phyloP scores from a whole-genome alignment of 495 filamentous ascomycete species.

The Penicillium atrosanguineum region DNA sequence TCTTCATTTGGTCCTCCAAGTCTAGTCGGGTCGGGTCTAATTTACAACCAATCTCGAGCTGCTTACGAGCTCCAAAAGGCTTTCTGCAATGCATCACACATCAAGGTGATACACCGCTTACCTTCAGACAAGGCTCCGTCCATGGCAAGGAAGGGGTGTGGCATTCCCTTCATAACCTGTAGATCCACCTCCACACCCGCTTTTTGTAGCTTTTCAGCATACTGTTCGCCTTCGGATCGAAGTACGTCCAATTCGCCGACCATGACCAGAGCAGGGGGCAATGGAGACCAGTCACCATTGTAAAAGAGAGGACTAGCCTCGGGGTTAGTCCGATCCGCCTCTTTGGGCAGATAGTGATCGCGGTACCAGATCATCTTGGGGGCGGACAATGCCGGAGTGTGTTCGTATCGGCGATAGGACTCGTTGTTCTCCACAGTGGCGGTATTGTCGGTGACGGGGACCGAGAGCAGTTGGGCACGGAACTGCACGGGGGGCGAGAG shows the following conservation, averaged over 20 bases:
- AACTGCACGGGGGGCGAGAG: slow-evolving; percentile 44
- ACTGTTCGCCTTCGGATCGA: slow-evolving; percentile 49
- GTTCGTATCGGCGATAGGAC: slow-evolving; percentile 50
- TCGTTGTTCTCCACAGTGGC: slow-evolving; percentile 42
- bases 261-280: slow-evolving; percentile 52
- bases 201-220: slow-evolving; percentile 45
- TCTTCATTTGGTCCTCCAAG: neutral
- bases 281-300: slow-evolving; percentile 42
- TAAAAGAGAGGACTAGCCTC: slow-evolving; percentile 57
- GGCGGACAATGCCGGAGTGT: slow-evolving; percentile 49
- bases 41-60: neutral
- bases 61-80: slow-evolving; percentile 33
- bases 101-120: slow-evolving; percentile 50
- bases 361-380: slow-evolving; percentile 61
- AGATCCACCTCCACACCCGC: slow-evolving; percentile 55
- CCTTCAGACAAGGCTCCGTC: slow-evolving; percentile 54
- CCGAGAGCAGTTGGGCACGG: slow-evolving; percentile 51
- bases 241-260: slow-evolving; percentile 58
- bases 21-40: neutral
- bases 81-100: slow-evolving; percentile 51
- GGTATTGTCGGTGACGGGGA: slow-evolving; percentile 59
- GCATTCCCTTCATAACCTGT: slow-evolving; percentile 58
- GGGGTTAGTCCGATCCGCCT: slow-evolving; percentile 42
- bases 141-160: slow-evolving; percentile 63
- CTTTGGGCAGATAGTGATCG: slow-evolving; percentile 52